phyloP scores from a whole-genome alignment of 1,284 basidiomycete genomes.

The Moesziomyces sp. region DNA sequence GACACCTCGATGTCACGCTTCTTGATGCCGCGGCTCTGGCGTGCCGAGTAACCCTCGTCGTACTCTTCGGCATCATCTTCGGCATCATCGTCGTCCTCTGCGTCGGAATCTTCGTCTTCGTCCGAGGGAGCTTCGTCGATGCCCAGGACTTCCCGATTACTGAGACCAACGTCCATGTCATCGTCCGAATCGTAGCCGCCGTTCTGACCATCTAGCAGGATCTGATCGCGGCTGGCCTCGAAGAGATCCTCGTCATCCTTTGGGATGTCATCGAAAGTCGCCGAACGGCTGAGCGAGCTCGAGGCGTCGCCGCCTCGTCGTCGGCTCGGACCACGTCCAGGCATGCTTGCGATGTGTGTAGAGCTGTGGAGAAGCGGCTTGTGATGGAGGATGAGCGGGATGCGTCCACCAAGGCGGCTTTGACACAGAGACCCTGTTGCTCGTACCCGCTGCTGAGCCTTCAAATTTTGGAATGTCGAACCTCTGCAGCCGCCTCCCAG shows the following conservation, averaged over 20 bases:
- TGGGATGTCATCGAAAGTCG: constrained; percentile 52
- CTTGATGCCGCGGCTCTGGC: constrained; percentile 16
- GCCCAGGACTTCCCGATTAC: constrained; percentile 56
- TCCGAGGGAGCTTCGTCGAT: constrained; percentile 54
- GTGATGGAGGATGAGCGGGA: not conserved
- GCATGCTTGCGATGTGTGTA: constrained; percentile 19
- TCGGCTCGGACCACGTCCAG: constrained; percentile 23
- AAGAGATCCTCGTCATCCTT: constrained; percentile 61
- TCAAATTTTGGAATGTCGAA: not conserved
- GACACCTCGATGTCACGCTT: constrained; percentile 33
- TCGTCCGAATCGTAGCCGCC: constrained; percentile 42
- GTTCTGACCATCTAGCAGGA: constrained; percentile 73
- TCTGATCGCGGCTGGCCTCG: constrained; percentile 74
- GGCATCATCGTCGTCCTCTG: constrained; percentile 52
- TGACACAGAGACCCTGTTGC: not conserved
- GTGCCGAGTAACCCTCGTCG: constrained; percentile 26
- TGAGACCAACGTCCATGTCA: constrained; percentile 54
- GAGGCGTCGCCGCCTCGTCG: constrained; percentile 19
- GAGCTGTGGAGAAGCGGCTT: not conserved
- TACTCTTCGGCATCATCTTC: constrained; percentile 67
- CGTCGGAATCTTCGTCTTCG: constrained; percentile 46
- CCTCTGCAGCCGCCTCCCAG: not conserved
- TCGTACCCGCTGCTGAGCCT: not conserved
- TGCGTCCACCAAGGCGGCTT: not conserved
- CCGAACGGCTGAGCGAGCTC: constrained; percentile 31